Evolutionary conservation across 345 rosid genomes (phyloP).

Genomic region (Hypericum perforatum): DNA sequence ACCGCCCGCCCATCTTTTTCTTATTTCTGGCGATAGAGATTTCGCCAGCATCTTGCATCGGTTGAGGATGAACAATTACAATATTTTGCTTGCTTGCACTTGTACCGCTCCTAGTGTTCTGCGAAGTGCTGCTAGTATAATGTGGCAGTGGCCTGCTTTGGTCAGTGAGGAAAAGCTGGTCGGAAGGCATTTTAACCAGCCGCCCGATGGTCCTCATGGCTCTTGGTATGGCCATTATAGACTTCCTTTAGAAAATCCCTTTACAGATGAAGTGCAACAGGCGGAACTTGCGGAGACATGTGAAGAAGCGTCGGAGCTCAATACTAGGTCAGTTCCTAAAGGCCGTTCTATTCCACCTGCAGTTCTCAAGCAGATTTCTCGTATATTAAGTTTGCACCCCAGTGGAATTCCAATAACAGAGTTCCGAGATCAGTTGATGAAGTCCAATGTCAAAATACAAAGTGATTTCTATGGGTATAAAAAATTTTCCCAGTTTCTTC

Average conservation of each 20-base stretch:
- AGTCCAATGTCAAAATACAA: constrained; percentile 28
- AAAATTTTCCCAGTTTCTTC: constrained; percentile 50
- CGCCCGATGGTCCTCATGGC: constrained; percentile 86
- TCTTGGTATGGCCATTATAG: constrained; percentile 89
- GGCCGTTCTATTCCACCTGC: constrained; percentile 33
- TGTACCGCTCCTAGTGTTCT: constrained; percentile 41
- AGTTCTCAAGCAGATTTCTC: constrained; percentile 39
- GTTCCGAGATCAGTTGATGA: constrained; percentile 47
- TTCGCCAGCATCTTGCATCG: constrained; percentile 56
- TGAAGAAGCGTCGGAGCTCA: constrained; percentile 16
- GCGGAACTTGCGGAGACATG: background rate
- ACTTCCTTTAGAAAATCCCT: constrained; percentile 63
- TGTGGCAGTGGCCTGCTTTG: constrained; percentile 76
- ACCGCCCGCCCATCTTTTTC: constrained; percentile 84
- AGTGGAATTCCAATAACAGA: constrained; percentile 42
- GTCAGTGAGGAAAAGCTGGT: constrained; percentile 34
- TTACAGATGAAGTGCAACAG: constrained; percentile 27
- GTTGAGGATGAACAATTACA: constrained; percentile 82
- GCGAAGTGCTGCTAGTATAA: constrained; percentile 83
- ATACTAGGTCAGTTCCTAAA: constrained; percentile 24
- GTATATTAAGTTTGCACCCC: constrained; percentile 39
- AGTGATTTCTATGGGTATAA: constrained; percentile 52
- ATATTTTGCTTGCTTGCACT: constrained; percentile 62
- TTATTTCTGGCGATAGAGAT: constrained; percentile 67
- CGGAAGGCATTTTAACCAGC: constrained; percentile 67